phyloP scores from a whole-genome alignment of 1,284 basidiomycete species.

The Ceratobasidium sp. region DNA sequence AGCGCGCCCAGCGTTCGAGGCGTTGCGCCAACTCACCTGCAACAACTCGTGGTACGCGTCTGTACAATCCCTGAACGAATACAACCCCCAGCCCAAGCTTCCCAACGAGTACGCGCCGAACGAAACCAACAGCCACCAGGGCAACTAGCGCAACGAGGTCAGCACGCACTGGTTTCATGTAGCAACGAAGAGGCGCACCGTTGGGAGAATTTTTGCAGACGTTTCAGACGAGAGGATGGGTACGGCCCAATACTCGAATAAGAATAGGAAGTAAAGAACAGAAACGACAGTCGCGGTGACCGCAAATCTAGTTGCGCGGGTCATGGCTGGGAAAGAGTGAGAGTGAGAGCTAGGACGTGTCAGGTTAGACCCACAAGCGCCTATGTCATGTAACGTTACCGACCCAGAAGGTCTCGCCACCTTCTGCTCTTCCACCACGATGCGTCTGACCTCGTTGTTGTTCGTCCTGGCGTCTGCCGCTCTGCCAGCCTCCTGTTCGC shows the following conservation, averaged over 20 bases:
- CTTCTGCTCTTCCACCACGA: slow-evolving; percentile 18
- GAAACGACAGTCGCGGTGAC: slow-evolving; percentile 62
- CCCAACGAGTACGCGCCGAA: slow-evolving; percentile 81
- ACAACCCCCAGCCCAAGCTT: slow-evolving; percentile 78
- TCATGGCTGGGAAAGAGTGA: slow-evolving; percentile 61
- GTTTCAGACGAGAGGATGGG: slow-evolving; percentile 68
- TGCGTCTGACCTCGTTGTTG: slow-evolving; percentile 13
- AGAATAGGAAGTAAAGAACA: slow-evolving; percentile 68
- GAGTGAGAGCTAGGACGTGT: not conserved
- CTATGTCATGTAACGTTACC: not conserved
- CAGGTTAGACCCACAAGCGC: slow-evolving; percentile 11
- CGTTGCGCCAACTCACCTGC: slow-evolving; percentile 60
- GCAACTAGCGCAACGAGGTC: slow-evolving; percentile 63
- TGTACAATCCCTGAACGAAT: slow-evolving; percentile 79
- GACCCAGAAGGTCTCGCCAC: no score
- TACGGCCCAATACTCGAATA: slow-evolving; percentile 68
- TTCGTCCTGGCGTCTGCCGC: slow-evolving; percentile 9
- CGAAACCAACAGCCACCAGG: slow-evolving; percentile 81
- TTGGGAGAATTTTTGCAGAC: slow-evolving; percentile 68
- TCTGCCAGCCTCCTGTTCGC: slow-evolving; percentile 8
- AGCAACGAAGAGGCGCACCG: slow-evolving; percentile 60
- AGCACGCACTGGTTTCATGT: not conserved
- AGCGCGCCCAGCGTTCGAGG: not conserved
- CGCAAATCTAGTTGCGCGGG: slow-evolving; percentile 69
- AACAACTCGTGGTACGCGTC: slow-evolving; percentile 81